These are phyloP conservation scores for Canariomyces notabilis DNA, from an alignment of 2,329 filamentous ascomycete species.

Conservation along the genomic window DNA sequence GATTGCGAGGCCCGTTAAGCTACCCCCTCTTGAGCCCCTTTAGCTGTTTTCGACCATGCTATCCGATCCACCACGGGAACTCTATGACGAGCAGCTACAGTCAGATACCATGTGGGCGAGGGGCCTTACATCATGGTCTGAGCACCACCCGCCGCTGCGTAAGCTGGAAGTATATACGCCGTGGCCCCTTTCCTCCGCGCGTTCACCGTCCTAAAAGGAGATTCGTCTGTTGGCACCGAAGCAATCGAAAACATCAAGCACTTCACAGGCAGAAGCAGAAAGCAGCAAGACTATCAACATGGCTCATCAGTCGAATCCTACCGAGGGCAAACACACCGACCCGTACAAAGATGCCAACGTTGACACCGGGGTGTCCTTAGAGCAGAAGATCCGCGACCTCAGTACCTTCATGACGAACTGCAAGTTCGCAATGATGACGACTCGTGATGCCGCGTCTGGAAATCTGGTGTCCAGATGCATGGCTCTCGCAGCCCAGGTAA, in stretches of 20 bases:
- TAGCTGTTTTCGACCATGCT: not conserved
- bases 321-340: slow-evolving; percentile 62
- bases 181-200: not conserved
- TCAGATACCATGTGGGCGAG: not conserved
- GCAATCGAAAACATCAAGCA: not conserved
- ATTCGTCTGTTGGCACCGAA: not conserved
- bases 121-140: slow-evolving; percentile 4
- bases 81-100: not conserved
- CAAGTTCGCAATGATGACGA: slow-evolving; percentile 91
- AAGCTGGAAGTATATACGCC: not conserved
- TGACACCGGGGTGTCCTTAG: slow-evolving; percentile 56
- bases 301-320: slow-evolving; percentile 45
- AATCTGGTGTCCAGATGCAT: slow-evolving; percentile 77
- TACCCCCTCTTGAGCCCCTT: not conserved
- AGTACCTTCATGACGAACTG: slow-evolving; percentile 62
- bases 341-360: slow-evolving; percentile 73
- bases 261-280: not conserved
- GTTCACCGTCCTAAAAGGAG: not conserved
- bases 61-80: not conserved
- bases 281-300: slow-evolving; percentile 11
- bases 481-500: slow-evolving; percentile 74
- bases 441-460: slow-evolving; percentile 58
- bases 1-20: not conserved
- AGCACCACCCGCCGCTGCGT: not conserved
- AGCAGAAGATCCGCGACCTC: slow-evolving; percentile 73